Conservation (phyloP, 2,329 filamentous ascomycete species). For the Beauveria asiatica region DNA sequence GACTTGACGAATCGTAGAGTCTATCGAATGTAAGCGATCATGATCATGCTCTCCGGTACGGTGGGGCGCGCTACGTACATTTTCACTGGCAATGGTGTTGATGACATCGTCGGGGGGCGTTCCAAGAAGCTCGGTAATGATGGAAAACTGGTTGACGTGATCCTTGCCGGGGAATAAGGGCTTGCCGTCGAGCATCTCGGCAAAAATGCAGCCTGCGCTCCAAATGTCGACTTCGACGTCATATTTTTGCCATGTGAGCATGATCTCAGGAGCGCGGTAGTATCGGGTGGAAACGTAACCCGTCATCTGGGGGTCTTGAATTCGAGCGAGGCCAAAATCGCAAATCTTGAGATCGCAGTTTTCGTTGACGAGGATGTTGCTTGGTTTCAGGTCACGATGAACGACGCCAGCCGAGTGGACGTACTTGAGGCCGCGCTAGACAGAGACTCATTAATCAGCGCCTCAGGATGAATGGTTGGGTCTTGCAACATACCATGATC, state of each 20-base stretch:
- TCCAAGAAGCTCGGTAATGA: constrained; percentile 94
- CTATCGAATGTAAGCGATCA: constrained; percentile 33
- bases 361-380: constrained; percentile 98
- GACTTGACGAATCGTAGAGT: constrained; percentile 96
- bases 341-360: constrained; percentile 99
- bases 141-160: constrained; percentile 98
- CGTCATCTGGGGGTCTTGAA: constrained; percentile 99
- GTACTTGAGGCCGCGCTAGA: constrained; percentile 91
- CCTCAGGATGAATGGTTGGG: background rate
- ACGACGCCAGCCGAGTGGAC: constrained; percentile 98
- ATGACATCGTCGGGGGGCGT: constrained; percentile 98
- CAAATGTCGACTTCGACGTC: constrained; percentile 98
- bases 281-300: constrained; percentile 98
- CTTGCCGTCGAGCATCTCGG: constrained; percentile 98
- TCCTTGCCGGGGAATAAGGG: constrained; percentile 98
- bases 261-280: constrained; percentile 97
- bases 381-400: constrained; percentile 94
- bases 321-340: constrained; percentile 93
- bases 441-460: background rate
- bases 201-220: constrained; percentile 98
- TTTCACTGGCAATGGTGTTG: constrained; percentile 96
- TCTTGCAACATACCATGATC: constrained; percentile 64
- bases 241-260: constrained; percentile 99
- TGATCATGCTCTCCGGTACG: constrained; percentile 14
- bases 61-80: constrained; percentile 48